Evolutionary conservation across 2,329 filamentous ascomycete species (phyloP).

Genomic region (Verticillium dahliae): DNA sequence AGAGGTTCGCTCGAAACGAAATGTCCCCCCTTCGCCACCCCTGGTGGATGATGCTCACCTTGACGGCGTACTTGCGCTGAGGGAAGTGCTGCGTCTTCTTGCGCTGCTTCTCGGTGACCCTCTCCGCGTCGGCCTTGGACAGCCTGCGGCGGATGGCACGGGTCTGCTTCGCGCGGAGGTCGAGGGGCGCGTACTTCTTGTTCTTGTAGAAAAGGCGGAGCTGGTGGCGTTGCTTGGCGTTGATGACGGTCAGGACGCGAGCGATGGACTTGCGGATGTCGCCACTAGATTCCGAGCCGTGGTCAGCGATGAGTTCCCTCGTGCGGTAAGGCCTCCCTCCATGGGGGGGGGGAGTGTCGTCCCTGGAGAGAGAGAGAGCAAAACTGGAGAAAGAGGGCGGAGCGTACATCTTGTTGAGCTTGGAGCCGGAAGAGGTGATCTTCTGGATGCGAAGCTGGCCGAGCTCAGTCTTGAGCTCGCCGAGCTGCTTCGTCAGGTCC

Average conservation of each 20-base stretch:
- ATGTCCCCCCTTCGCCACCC: not conserved
- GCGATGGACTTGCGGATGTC: slow-evolving; percentile 99
- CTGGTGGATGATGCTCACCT: slow-evolving; percentile 53
- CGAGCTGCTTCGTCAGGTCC: slow-evolving; percentile 91
- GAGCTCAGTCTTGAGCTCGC: slow-evolving; percentile 93
- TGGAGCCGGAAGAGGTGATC: slow-evolving; percentile 89
- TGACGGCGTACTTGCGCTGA: slow-evolving; percentile 97
- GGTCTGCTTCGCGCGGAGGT: slow-evolving; percentile 97
- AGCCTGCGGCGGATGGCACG: slow-evolving; percentile 94
- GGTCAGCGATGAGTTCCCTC: not conserved
- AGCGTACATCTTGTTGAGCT: slow-evolving; percentile 94
- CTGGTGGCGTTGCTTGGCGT: slow-evolving; percentile 97
- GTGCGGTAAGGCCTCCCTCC: not conserved
- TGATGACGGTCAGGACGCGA: slow-evolving; percentile 98
- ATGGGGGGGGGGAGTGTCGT: no score
- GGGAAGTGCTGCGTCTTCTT: slow-evolving; percentile 97
- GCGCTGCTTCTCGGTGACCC: slow-evolving; percentile 88
- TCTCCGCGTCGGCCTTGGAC: slow-evolving; percentile 81
- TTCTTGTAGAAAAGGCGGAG: slow-evolving; percentile 99
- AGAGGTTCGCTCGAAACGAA: no score
- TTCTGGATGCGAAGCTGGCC: slow-evolving; percentile 97
- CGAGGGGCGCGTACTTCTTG: slow-evolving; percentile 99
- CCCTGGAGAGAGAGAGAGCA: not conserved
- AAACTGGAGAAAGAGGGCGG: not conserved
- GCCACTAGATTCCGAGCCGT: slow-evolving; percentile 55